Base-by-base conservation (phyloP, 176 grass and related monocot species). In the Melocanna baccifera region DNA sequence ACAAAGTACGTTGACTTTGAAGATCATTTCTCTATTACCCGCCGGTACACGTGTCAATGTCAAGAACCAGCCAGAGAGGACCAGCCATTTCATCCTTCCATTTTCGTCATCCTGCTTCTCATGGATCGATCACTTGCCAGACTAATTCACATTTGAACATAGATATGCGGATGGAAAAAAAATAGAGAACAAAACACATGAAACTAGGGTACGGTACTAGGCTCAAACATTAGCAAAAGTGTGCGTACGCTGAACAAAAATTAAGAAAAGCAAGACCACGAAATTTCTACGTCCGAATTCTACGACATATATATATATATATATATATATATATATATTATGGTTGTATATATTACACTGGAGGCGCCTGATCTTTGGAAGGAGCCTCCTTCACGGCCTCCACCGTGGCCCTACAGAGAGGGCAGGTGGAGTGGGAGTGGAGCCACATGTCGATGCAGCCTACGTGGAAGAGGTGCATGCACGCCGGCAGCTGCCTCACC, bases 391-490 rank as follows among this genome's bases (percentile, higher is more conserved):
- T 64, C 5, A 5, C 9, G 5, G 86, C 40, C 57, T 83, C 77
- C 52, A 91, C 86, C n/a, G 64, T 86, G 1, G 88, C 70, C 71
- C 94, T 89, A 0, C 94, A 97, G 1, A 97, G 74, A 3, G 94
- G 94, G 69, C 94, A 97, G 9, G 94, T 97, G 42, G 89, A 86
- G 29, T 90, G 89, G 3, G 81, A 86, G 3, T 48, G 75, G 5
- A 97, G 79, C 94, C 89, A 97, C 53, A 63, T 67, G 78, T 94
- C 94, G 40, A 97, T 88, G 65, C 94, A 97, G 30, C 67, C 52
- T 11, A 84, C 85, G 67, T 97, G 94, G 84, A 97, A 97, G 5
- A 90, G 58, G 73, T 97, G 94, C 81, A 48, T 84, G 87, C 94
- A 97, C 73, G 75, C 84, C 30, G 91, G 91, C 82, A 97, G 83